phyloP scores from a whole-genome alignment of 2,329 filamentous ascomycete genomes.

The Laburnicola sp. region DNA sequence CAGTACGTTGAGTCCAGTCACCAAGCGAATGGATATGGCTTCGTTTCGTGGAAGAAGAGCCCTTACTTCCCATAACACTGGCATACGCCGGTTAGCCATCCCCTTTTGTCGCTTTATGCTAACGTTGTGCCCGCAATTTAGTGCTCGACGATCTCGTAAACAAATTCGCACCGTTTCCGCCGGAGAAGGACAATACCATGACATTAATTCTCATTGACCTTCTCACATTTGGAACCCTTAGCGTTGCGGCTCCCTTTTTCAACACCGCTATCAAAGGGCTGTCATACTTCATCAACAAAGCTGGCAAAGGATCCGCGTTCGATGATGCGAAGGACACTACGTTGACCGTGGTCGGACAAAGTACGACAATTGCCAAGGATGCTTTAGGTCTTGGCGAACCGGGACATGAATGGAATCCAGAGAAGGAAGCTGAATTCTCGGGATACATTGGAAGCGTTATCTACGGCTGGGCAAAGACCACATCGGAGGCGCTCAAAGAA shows the following conservation, averaged over 20 bases:
- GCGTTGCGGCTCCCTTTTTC: slow-evolving; percentile 3
- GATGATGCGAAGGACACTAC: background rate
- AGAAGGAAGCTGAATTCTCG: background rate
- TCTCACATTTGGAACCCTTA: slow-evolving; percentile 5
- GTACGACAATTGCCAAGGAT: slow-evolving; percentile 4
- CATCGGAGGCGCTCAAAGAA: background rate
- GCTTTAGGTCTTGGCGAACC: background rate
- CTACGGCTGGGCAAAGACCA: background rate
- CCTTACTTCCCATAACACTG: too few relatives aligned
- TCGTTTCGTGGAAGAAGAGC: too few relatives aligned
- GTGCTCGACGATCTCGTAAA: background rate
- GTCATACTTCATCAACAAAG: background rate
- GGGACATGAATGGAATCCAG: background rate
- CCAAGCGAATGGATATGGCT: too few relatives aligned
- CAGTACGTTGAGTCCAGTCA: background rate
- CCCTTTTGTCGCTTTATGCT: too few relatives aligned
- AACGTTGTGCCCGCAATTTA: too few relatives aligned
- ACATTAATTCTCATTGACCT: slow-evolving; percentile 2
- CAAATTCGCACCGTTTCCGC: slow-evolving; percentile 8
- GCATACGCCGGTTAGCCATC: too few relatives aligned
- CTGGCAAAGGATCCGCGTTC: background rate
- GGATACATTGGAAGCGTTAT: background rate
- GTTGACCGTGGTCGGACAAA: background rate
- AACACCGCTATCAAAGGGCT: background rate
- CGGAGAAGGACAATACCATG: background rate